Evolutionary conservation across 257 asterid genomes (phyloP).

Genomic region (Solanum gandarillasii): DNA sequence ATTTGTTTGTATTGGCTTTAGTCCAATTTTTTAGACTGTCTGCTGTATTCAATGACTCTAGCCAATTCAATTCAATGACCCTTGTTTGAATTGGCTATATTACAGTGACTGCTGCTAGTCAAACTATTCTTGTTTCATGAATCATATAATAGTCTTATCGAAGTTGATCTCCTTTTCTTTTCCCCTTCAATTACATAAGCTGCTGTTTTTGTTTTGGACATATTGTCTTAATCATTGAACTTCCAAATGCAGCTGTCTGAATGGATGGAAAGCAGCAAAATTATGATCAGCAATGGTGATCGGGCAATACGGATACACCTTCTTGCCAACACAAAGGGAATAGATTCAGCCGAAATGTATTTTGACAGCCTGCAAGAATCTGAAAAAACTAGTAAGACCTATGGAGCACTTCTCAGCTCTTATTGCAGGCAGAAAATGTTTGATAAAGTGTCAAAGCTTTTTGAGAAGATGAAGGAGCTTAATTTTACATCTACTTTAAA

Average conservation of each 20-base stretch:
- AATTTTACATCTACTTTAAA: constrained; percentile 30
- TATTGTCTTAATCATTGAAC: not conserved
- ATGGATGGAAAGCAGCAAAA: constrained; percentile 47
- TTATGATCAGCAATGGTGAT: constrained; percentile 26
- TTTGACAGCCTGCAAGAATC: constrained; percentile 42
- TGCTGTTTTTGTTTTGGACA: not conserved
- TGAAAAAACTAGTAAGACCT: constrained; percentile 46
- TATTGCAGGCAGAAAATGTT: constrained; percentile 39
- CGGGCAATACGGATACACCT: constrained; percentile 56
- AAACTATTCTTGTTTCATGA: not conserved
- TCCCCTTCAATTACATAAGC: not conserved
- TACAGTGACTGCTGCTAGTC: not conserved
- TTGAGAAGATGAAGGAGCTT: constrained; percentile 42
- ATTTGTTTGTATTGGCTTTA: not conserved
- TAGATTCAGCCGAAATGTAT: constrained; percentile 52
- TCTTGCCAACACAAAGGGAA: constrained; percentile 35
- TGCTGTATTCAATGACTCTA: not conserved
- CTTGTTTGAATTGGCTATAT: not conserved
- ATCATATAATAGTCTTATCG: not conserved
- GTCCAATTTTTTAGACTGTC: not conserved
- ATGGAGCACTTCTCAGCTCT: constrained; percentile 64
- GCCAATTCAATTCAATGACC: not conserved
- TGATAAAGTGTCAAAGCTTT: constrained; percentile 50
- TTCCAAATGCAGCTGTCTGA: constrained; percentile 37
- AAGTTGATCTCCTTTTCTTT: not conserved